Evolutionary conservation across 1,284 basidiomycete species (phyloP).

Genomic region (Anthracocystis setariae): DNA sequence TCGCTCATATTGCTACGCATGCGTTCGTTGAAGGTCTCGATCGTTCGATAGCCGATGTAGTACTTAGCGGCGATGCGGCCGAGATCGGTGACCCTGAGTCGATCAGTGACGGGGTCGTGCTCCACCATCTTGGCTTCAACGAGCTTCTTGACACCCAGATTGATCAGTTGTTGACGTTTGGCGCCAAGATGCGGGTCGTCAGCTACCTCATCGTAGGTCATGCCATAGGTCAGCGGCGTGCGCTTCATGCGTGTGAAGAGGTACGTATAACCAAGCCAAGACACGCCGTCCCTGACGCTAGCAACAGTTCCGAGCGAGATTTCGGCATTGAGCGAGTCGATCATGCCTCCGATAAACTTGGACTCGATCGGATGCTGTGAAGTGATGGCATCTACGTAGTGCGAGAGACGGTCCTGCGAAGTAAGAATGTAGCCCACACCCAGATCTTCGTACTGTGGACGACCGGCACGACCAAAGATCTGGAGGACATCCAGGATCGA

Average conservation of each 20-base stretch:
- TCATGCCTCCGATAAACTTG: constrained; percentile 82
- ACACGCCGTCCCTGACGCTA: constrained; percentile 85
- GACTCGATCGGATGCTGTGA: constrained; percentile 96
- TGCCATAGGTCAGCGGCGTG: constrained; percentile 89
- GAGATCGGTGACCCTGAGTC: constrained; percentile 82
- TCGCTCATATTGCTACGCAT: constrained; percentile 90
- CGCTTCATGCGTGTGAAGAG: constrained; percentile 94
- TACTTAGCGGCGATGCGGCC: constrained; percentile 96
- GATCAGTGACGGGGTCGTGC: constrained; percentile 75
- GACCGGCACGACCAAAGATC: constrained; percentile 96
- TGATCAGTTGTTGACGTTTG: constrained; percentile 80
- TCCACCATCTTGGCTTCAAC: constrained; percentile 84
- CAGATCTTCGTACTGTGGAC: constrained; percentile 92
- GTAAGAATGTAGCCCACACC: constrained; percentile 98
- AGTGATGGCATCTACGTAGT: constrained; percentile 89
- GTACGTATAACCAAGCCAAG: constrained; percentile 98
- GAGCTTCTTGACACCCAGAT: constrained; percentile 77
- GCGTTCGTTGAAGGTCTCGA: constrained; percentile 86
- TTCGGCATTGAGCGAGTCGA: constrained; percentile 94
- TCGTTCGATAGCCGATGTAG: constrained; percentile 87
- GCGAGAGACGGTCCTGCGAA: constrained; percentile 87
- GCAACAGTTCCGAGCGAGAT: constrained; percentile 93
- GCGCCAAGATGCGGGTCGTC: constrained; percentile 83
- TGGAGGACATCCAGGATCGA: constrained; percentile 94
- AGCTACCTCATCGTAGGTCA: constrained; percentile 77